A percentile compares a stretch with the other conserved stretches of the same genome.
Conservation (phyloP, 129 eudicot genomes). For the Kitagawia praeruptora region DNA sequence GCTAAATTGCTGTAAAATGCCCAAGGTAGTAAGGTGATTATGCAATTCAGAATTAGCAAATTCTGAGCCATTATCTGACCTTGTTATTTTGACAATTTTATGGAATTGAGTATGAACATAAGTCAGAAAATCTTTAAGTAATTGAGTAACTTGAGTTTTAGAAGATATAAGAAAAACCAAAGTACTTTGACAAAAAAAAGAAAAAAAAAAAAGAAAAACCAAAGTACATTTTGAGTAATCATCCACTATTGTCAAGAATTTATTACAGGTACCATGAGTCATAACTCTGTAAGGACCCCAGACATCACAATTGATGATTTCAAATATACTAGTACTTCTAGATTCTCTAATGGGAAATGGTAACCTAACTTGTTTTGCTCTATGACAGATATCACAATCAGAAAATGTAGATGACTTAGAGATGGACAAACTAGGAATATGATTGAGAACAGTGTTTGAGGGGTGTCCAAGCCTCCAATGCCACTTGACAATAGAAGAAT, state of each 20-base stretch:
- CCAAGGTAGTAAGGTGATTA: too few relatives aligned
- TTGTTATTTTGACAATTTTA: not conserved
- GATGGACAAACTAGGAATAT: too few relatives aligned
- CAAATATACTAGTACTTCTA: not conserved
- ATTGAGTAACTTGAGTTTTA: not conserved
- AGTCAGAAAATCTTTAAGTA: not conserved
- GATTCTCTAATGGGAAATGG: not conserved
- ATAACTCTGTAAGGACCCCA: not conserved
- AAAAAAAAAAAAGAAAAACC: too few relatives aligned
- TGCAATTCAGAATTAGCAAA: too few relatives aligned
- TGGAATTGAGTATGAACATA: not conserved
- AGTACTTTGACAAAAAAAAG: too few relatives aligned
- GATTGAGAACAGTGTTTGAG: not conserved
- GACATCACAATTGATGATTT: not conserved
- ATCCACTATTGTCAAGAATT: conserved; percentile 1
- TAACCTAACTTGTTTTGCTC: not conserved
- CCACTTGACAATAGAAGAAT: not conserved
- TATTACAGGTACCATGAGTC: not conserved
- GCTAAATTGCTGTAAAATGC: too few relatives aligned
- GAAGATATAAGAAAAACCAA: not conserved
- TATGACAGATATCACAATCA: not conserved
- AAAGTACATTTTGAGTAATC: not conserved
- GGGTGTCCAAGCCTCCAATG: not conserved
- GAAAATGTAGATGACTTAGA: too few relatives aligned
- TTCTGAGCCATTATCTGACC: too few relatives aligned